Evolutionary conservation across 2,329 filamentous ascomycete genomes (phyloP), one percentile per base, ranked within the genome.

Genomic region (Chrysosporium queenslandicum): DNA sequence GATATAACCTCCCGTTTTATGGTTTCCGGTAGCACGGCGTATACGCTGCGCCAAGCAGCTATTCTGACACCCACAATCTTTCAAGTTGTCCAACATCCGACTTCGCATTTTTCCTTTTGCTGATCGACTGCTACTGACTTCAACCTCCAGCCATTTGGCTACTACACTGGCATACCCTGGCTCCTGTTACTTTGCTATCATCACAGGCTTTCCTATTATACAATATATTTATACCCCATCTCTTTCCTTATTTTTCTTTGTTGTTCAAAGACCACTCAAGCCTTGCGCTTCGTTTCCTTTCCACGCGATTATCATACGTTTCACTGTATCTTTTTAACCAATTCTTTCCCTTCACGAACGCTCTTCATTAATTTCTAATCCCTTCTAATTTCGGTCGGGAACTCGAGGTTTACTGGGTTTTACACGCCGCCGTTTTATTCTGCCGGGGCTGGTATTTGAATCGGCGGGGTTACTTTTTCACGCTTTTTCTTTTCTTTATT

Each of bases 341-440:
- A n/a, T n/a, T n/a, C 14, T 2, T 25, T 39, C 25, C 30, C 46
- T 27, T 18, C 2, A 14, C 27, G 8, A 37, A 39, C 12, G 20
- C 27, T 29, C 42, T n/a, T 30, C 27, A 6, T 30, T 45, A 14
- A 18, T 20, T 39, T 14, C 4, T 32, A 41, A 14, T 41, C 1
- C 11, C n/a, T n/a, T 41, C 40, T 21, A 20, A 40, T 49, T 41
- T 49, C 46, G 46, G 46, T 41, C 36, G 29, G 46, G 18, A 30
- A 41, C 14, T 29, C 8, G n/a, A 21, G 46, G 23, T n/a, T n/a
- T n/a, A n/a, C n/a, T n/a, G n/a, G n/a, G n/a, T n/a, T n/a, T n/a
- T n/a, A n/a, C n/a, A n/a, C n/a, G n/a, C n/a, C n/a, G n/a, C n/a
- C n/a, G n/a, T n/a, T n/a, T n/a, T n/a, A n/a, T n/a, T n/a, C n/a